Base-by-base conservation (phyloP, 2,329 filamentous ascomycete species). In the Calonectria pseudoreteaudii region DNA sequence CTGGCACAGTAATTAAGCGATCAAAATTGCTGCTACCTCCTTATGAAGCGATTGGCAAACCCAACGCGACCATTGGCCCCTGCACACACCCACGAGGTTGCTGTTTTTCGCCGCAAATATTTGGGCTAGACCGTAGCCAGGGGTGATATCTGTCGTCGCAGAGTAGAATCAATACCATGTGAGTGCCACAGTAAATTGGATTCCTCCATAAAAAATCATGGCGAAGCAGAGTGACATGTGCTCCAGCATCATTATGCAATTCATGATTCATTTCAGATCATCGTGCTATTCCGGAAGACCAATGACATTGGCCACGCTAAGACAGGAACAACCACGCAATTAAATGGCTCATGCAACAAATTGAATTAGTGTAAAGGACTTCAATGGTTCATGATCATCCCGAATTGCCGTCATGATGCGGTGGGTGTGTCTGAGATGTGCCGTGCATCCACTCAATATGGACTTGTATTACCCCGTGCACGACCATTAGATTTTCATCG, bases 111-210 rank as follows among this genome's bases (percentile, higher is more conserved):
- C 18, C 18, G 7, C 41, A 44, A 44, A n/a, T 5, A 44, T 6
- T 44, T 44, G 41, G 8, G 41, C 18, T 44, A n/a, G 41, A 10
- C 18, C 8, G 41, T 3, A 10, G 8, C 2, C 8, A n/a, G n/a
- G 2, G 18, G 7, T n/a, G 7, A 2, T n/a, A n/a, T 20, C 18
- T 3, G n/a, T 20, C 18, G 2, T 3, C 18, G 4, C 18, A n/a
- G 18, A 44, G 9, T 18, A 2, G 41, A 5, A 20, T 44, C n/a
- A 18, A n/a, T 8, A 41, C 13, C 14, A 18, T 41, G 4, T 3
- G 38, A 41, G 18, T 3, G 13, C 36, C 16, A 41, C 18, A 4
- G 36, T 3, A 38, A 41, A 41, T 20, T 8, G 16, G 14, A 20
- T 20, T 20, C 18, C 18, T 41, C 7, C 6, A 20, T 1, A 7